Evolutionary conservation across 306 rosid species (phyloP).

Genomic region (Cyclanthera cordifolia): DNA sequence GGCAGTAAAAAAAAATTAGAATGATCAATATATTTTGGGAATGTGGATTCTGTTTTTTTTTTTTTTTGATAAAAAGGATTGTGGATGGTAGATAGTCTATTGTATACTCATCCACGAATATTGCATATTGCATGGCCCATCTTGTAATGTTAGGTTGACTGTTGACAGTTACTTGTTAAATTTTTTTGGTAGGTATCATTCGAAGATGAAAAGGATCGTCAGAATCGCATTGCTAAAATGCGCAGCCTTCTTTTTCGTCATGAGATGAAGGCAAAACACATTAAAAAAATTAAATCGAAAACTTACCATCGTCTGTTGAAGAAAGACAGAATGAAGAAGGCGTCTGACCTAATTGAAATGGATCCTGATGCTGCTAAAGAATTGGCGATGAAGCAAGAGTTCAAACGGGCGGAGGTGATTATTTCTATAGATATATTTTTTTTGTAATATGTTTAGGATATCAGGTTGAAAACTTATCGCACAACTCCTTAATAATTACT

Average conservation of each 20-base stretch:
- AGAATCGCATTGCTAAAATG: conserved; percentile 79
- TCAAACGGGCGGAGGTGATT: conserved; percentile 67
- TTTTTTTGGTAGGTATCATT: conserved; percentile 43
- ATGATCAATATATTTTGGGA: background rate
- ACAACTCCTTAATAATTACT: background rate
- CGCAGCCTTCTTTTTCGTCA: conserved; percentile 77
- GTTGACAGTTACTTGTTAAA: background rate
- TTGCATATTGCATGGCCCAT: background rate
- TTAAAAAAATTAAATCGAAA: conserved; percentile 81
- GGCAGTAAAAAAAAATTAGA: background rate
- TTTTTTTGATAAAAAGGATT: too few relatives aligned
- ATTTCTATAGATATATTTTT: background rate
- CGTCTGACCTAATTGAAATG: conserved; percentile 32
- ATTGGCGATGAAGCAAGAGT: conserved; percentile 65
- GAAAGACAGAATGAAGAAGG: conserved; percentile 61
- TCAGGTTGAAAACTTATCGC: background rate
- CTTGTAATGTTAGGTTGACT: background rate
- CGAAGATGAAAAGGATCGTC: conserved; percentile 78
- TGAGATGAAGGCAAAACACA: conserved; percentile 61
- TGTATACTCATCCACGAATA: background rate
- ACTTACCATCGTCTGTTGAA: conserved; percentile 65
- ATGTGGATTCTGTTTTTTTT: background rate
- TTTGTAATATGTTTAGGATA: background rate
- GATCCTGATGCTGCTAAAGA: conserved; percentile 82
- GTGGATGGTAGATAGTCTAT: background rate